Base-by-base conservation (phyloP, 352 stramenopile genomes). In the Globisporangium acanthophoron region DNA sequence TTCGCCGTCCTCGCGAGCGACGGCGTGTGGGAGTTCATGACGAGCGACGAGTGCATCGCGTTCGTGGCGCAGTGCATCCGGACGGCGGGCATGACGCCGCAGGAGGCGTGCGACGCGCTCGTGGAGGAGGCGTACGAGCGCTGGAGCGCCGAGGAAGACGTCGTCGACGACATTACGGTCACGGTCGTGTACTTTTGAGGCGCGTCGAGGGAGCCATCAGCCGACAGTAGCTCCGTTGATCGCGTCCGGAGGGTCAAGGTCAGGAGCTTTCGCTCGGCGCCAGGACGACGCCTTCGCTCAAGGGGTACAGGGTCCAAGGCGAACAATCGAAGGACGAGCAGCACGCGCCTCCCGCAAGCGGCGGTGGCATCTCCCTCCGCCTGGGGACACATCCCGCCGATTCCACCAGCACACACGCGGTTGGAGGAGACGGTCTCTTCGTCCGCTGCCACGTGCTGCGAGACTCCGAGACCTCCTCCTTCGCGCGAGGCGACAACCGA, bases 21-120 rank as follows among this genome's bases (percentile, higher is more conserved):
- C 52, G 86, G 86, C 21, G 73, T 96, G 27, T 94, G 86, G 85
- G 85, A 94, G 65, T 91, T 94, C 58, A 81, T 94, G 67, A 74
- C 73, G 43, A 80, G 67, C 15, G 74, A 86, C 20, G 80, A 92
- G 54, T 90, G 82, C 55, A 71, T 92, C 33, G 68, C 71, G 37
- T 82, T 90, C 58, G 73, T 90, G 9, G 57, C 68, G 54, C 53
- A 62, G 52, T 90, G 79, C 54, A 74, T 91, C 24, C 29, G 66
- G 27, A 61, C 76, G 18, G 62, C 51, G 0, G 59, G 59, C 5
- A 87, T 88, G 69, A 69, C 58, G 12, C 74, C 85, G n/a, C 80
- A 92, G 57, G 70, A 87, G 49, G 62, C 76, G 18, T 90, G 80
- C 58, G 77, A 87, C 37, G 71, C 76, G 43, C 70, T 92, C 6